Evolutionary conservation across 495 filamentous ascomycete genomes (phyloP).

Genomic region (Penicillium malachiteum): DNA sequence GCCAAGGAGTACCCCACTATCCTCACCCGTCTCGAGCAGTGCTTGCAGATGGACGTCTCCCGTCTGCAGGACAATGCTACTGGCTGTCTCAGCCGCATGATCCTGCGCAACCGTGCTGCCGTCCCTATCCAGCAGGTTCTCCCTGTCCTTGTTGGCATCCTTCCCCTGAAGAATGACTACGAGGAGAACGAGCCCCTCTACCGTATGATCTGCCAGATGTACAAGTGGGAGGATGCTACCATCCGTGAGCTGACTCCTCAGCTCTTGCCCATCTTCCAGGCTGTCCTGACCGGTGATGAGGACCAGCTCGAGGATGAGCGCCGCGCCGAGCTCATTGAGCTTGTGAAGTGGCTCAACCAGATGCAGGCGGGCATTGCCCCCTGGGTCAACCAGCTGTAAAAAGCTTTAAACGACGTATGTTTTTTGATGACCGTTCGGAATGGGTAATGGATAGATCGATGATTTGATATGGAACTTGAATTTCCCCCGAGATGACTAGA

Average conservation of each 20-base stretch:
- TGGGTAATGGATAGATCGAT: slow-evolving; percentile 43
- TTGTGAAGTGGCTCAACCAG: slow-evolving; percentile 69
- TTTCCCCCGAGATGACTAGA: slow-evolving; percentile 38
- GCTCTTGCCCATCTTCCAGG: slow-evolving; percentile 75
- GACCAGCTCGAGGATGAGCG: slow-evolving; percentile 85
- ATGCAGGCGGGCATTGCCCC: slow-evolving; percentile 47
- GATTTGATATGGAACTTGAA: slow-evolving; percentile 24
- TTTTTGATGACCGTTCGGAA: slow-evolving; percentile 25
- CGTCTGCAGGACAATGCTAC: slow-evolving; percentile 90
- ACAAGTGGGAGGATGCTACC: slow-evolving; percentile 69
- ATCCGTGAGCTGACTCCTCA: slow-evolving; percentile 72
- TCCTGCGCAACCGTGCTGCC: slow-evolving; percentile 73
- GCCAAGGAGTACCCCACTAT: slow-evolving; percentile 73
- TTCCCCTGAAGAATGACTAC: slow-evolving; percentile 91
- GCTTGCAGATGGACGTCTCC: slow-evolving; percentile 71
- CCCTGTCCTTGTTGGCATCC: slow-evolving; percentile 70
- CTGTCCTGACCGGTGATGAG: slow-evolving; percentile 73
- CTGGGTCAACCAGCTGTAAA: slow-evolving; percentile 48
- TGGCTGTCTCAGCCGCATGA: slow-evolving; percentile 90
- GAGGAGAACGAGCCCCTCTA: slow-evolving; percentile 95
- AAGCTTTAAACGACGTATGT: slow-evolving; percentile 8
- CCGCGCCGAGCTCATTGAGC: slow-evolving; percentile 62
- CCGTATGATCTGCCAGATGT: slow-evolving; percentile 81
- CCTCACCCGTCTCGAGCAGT: slow-evolving; percentile 76
- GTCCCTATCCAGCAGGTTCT: slow-evolving; percentile 80